These are phyloP conservation scores for Aspergillus mulundensis DNA, from an alignment of 495 filamentous ascomycete genomes.

Conservation along the genomic window DNA sequence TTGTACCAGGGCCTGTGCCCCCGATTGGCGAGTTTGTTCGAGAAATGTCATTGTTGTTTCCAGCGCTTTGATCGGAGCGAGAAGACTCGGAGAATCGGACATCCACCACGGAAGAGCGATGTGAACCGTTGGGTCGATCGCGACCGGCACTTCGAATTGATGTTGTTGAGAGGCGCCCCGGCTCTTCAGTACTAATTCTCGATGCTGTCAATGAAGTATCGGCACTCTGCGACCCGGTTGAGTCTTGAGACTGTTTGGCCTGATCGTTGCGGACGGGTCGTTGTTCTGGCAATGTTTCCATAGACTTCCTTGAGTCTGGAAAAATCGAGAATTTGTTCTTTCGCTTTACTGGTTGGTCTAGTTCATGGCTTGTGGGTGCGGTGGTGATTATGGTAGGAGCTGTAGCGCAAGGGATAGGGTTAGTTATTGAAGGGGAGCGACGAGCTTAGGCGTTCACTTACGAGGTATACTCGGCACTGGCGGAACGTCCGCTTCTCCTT, in stretches of 20 bases:
- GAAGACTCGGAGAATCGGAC: slow-evolving; percentile 86
- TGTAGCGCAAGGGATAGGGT: slow-evolving; percentile 23
- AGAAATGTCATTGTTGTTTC: slow-evolving; percentile 58
- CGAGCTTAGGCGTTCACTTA: slow-evolving; percentile 39
- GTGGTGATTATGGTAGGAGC: slow-evolving; percentile 93
- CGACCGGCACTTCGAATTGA: slow-evolving; percentile 49
- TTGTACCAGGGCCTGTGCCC: slow-evolving; percentile 50
- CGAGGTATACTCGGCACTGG: slow-evolving; percentile 73
- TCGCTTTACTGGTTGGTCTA: slow-evolving; percentile 49
- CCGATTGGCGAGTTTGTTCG: slow-evolving; percentile 29
- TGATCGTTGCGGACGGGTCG: slow-evolving; percentile 15
- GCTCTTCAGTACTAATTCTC: slow-evolving; percentile 64
- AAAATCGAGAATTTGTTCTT: slow-evolving; percentile 35
- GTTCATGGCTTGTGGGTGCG: slow-evolving; percentile 69
- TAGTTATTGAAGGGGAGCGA: neutral
- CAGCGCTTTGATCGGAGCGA: slow-evolving; percentile 79
- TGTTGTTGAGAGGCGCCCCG: slow-evolving; percentile 54
- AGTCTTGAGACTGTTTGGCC: slow-evolving; percentile 25
- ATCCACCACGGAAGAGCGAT: slow-evolving; percentile 63
- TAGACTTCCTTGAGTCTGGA: slow-evolving; percentile 31
- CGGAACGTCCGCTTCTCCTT: slow-evolving; percentile 58
- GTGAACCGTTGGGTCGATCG: slow-evolving; percentile 61
- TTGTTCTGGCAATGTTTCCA: slow-evolving; percentile 28
- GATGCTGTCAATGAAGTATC: slow-evolving; percentile 43
- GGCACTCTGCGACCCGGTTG: slow-evolving; percentile 30